A percentile compares a stretch with the other conserved stretches of the same genome.
These are phyloP conservation scores for Podospora australis DNA, from an alignment of 495 filamentous ascomycete genomes.

Conservation along the genomic window DNA sequence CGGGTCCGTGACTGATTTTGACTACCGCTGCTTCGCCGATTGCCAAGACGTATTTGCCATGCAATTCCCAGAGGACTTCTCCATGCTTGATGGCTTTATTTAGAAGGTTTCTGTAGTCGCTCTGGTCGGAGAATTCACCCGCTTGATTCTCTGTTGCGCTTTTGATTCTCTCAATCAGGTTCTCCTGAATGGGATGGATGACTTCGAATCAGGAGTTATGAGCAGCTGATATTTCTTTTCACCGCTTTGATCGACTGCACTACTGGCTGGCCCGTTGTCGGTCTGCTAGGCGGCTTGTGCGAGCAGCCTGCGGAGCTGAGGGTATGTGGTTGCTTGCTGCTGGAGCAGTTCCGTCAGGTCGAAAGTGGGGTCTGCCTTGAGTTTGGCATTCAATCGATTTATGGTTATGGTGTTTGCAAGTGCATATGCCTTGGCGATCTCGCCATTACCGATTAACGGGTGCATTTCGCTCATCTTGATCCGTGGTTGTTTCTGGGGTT, in stretches of 20 bases:
- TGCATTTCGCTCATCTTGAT: too few species aligned
- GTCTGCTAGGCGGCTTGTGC: neutral
- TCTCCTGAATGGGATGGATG: neutral
- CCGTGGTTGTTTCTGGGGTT: too few species aligned
- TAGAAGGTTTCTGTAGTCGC: neutral
- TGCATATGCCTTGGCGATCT: neutral
- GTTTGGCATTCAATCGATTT: neutral
- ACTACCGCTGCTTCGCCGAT: slow-evolving; percentile 1
- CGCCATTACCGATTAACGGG: too few species aligned
- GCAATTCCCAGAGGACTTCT: neutral
- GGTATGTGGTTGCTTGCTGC: slow-evolving; percentile 1
- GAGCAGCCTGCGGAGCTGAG: neutral
- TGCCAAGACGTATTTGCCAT: neutral
- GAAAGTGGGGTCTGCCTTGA: neutral
- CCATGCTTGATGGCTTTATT: slow-evolving; percentile 1
- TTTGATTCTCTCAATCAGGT: too few species aligned
- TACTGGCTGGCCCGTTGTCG: neutral
- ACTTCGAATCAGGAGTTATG: neutral
- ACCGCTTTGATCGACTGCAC: neutral
- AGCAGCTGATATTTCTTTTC: neutral
- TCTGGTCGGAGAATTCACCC: neutral
- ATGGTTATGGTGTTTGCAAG: neutral
- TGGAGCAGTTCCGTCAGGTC: neutral
- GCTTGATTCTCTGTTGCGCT: slow-evolving; percentile 1
- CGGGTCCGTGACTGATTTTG: neutral